These are phyloP conservation scores for Cryomyces minteri DNA, from an alignment of 495 filamentous ascomycete species.

Conservation along the genomic window DNA sequence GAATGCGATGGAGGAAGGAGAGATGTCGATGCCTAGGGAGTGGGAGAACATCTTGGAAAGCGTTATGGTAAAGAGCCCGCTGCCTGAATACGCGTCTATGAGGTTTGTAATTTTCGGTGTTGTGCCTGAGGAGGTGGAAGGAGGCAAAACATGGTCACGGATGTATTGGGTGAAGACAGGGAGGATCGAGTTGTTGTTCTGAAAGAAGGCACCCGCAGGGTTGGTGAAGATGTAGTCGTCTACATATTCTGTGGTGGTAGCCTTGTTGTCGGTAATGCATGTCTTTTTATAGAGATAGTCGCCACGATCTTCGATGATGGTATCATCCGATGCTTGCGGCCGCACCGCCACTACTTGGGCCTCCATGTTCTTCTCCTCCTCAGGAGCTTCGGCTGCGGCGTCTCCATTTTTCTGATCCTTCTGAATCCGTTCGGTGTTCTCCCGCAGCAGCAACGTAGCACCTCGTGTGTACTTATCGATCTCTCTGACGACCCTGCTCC, in stretches of 20 bases:
- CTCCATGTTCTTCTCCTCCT: not conserved
- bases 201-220: conserved; percentile 88
- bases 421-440: conserved; percentile 54
- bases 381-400: conserved; percentile 1
- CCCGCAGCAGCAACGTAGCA: conserved; percentile 75
- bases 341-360: not conserved
- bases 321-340: not conserved
- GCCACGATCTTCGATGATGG: conserved; percentile 16
- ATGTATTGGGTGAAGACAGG: conserved; percentile 77
- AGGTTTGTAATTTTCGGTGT: conserved; percentile 49
- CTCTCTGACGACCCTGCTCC: conserved; percentile 49
- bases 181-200: conserved; percentile 99
- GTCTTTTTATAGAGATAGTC: conserved; percentile 56
- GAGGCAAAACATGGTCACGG: conserved; percentile 22
- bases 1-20: conserved; percentile 49
- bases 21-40: conserved; percentile 53
- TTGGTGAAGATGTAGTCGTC: conserved; percentile 73
- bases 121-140: not conserved
- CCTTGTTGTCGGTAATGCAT: conserved; percentile 73
- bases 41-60: conserved; percentile 63
- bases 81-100: conserved; percentile 94
- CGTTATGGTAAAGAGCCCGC: conserved; percentile 90
- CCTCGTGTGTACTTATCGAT: conserved; percentile 56
- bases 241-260: conserved; percentile 65
- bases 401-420: conserved; percentile 22